Evolutionary conservation across 495 filamentous ascomycete species (phyloP), one percentile per base, ranked within the genome.

Genomic region (Xylaria grammica): DNA sequence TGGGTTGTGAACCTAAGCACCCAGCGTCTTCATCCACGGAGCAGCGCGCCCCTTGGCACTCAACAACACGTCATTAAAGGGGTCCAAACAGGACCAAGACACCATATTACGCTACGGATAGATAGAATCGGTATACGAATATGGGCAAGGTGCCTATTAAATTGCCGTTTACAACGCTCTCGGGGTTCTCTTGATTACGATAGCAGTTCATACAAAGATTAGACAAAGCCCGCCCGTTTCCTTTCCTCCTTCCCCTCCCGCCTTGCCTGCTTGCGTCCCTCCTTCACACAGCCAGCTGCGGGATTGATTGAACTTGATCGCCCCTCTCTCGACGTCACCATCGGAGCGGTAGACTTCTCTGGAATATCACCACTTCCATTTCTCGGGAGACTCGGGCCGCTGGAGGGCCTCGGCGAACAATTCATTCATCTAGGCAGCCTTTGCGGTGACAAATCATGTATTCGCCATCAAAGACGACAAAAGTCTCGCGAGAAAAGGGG

Each of bases 191-290:
- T 59, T 50, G 46, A 60, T 60, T 60, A 60, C 32, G 57, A 60
- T 60, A 60, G 32, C 57, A 48, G 32, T 60, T n/a, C 57, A 60
- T 60, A 60, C 57, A 54, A 60, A 24, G 45, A 46, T 40, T 60
- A 50, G 44, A 36, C 45, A 48, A 50, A 60, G 36, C 57, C 44
- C 26, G 45, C 45, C 5, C 34, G 11, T 6, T 8, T 48, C 49
- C 13, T 44, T 38, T 61, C 40, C 30, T 17, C 9, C 24, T 50
- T 17, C 13, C 38, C 36, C 55, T 24, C 26, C 24, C 24, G 10
- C 26, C 19, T 32, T 6, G 5, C 19, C 10, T 42, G n/a, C 20
- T 22, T 42, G 27, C 20, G 27, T 42, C 20, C 19, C 20, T 20
- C 7, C 29, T 24, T 32, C 46, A 48, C 58, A 61, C 44, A 61